These are phyloP conservation scores for Pythium volutum DNA, from an alignment of 352 stramenopile species.

Conservation along the genomic window DNA sequence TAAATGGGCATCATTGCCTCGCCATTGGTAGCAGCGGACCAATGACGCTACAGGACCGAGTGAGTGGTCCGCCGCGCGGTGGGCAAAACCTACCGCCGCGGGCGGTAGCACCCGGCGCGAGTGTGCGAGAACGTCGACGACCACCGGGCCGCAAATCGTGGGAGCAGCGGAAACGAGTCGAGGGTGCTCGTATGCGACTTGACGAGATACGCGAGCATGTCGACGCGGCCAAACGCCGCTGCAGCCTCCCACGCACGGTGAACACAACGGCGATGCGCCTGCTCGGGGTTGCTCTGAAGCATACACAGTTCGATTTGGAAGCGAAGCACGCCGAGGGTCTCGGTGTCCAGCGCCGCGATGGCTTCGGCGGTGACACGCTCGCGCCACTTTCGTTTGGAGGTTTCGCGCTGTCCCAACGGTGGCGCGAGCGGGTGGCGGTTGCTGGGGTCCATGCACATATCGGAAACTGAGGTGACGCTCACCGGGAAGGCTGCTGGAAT, in stretches of 20 bases:
- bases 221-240: background rate
- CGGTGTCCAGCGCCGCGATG: background rate
- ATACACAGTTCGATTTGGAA: background rate
- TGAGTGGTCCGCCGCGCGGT: background rate
- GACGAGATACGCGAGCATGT: background rate
- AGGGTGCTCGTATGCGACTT: background rate
- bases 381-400: no score
- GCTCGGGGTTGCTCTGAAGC: background rate
- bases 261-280: background rate
- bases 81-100: no score
- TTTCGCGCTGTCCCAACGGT: no score
- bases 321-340: background rate
- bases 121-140: background rate
- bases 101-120: no score
- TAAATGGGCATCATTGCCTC: background rate
- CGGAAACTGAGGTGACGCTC: no score
- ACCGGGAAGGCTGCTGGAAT: no score
- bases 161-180: background rate
- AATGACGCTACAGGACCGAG: background rate
- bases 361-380: background rate
- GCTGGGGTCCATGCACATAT: no score
- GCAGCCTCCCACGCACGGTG: background rate
- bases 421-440: no score
- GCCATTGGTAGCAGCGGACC: background rate
- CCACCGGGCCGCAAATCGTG: background rate